Evolutionary conservation across 2,329 filamentous ascomycete genomes (phyloP).

Genomic region (Furcasterigmium furcatum): DNA sequence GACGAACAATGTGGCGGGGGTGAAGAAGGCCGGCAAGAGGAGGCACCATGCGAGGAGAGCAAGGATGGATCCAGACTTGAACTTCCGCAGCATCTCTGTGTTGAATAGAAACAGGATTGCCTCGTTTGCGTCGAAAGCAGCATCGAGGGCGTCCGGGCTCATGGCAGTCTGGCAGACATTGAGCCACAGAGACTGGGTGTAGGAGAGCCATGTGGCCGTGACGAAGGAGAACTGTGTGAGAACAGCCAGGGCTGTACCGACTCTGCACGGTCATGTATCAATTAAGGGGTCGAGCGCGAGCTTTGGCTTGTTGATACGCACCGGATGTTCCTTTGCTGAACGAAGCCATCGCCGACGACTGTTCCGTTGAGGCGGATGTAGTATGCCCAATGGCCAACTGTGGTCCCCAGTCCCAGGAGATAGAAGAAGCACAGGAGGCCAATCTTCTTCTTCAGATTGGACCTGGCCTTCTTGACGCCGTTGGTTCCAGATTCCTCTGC

Average conservation of each 20-base stretch:
- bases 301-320: background rate
- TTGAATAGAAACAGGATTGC: conserved; percentile 5
- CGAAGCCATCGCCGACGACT: background rate
- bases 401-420: background rate
- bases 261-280: too few relatives aligned
- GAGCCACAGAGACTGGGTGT: conserved; percentile 6
- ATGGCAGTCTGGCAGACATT: background rate
- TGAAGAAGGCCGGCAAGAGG: conserved; percentile 13
- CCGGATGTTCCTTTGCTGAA: conserved; percentile 2
- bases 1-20: conserved; percentile 3
- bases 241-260: conserved; percentile 4
- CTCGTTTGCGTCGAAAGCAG: conserved; percentile 4
- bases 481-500: too few relatives aligned
- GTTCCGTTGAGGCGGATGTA: conserved; percentile 2
- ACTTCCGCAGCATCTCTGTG: conserved; percentile 6
- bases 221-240: conserved; percentile 4
- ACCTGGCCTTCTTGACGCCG: background rate
- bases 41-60: conserved; percentile 10
- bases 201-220: conserved; percentile 1
- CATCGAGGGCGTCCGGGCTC: conserved; percentile 2
- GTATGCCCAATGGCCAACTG: background rate
- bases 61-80: conserved; percentile 6
- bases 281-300: too few relatives aligned
- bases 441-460: background rate
- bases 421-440: conserved; percentile 1